Evolutionary conservation across 2,329 filamentous ascomycete species (phyloP), one percentile per base, ranked within the genome.

Genomic region (Beauveria caledonica): DNA sequence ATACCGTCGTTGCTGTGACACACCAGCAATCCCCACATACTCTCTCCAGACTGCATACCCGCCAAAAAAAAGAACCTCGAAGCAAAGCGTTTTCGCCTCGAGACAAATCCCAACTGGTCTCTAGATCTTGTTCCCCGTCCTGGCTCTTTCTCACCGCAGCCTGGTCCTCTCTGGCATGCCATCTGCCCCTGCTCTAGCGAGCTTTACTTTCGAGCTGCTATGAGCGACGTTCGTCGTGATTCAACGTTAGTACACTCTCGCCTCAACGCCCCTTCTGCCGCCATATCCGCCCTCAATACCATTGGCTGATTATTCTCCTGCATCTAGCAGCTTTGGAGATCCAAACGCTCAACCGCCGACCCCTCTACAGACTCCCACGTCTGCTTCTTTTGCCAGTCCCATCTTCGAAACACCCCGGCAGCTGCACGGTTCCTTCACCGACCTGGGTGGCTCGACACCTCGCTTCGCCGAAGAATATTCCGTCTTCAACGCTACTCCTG

Each of bases 401-500:
- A 71, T 79, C 62, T 82, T 85, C 71, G 77, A 84, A 66, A 86
- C 83, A 11, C 83, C 82, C 49, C 80, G 77, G 69, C 72, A 74
- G 60, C 76, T 72, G 65, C 76, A 76, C 64, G 74, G 74, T 62
- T 76, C 73, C 60, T 77, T 80, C 65, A 73, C 80, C 71, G 77
- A 81, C 63, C 70, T 78, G 57, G 74, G 76, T 65, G 77, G 78
- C 65, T 83, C 80, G 79, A 86, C 83, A 49, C 83, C 84, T 69
- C 78, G 78, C 61, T 86, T 85, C 74, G 82, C 83, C 64, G 82
- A 86, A 68, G 83, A 86, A 64, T 86, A 84, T 67, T 85, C 83
- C 63, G 82, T 86, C 67, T 86, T 86, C 75, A 84, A 85, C 72
- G 75, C 79, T n/a, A 85, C 83, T 9, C 84, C 84, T 17, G 83